Percentiles rank a stretch among this genome's conserved stretches.
These are phyloP conservation scores for Phyllosticta citribraziliensis DNA, from an alignment of 2,329 filamentous ascomycete species.

Conservation along the genomic window DNA sequence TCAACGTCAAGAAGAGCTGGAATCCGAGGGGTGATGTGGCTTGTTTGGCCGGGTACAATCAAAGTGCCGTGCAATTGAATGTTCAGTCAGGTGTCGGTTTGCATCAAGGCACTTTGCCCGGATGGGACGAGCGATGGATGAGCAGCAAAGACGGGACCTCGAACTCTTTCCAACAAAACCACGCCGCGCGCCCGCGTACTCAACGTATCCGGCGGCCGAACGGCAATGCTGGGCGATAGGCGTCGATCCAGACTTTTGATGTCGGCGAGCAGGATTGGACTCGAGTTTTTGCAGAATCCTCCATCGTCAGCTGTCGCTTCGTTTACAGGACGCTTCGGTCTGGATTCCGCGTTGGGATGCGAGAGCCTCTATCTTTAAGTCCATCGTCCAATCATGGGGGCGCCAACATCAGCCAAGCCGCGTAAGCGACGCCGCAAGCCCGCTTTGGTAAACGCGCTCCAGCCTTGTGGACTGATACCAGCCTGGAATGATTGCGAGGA, in stretches of 20 bases:
- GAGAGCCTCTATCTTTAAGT: neutral
- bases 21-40: constrained; percentile 28
- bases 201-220: neutral
- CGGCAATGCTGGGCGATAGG: neutral
- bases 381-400: neutral
- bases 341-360: neutral
- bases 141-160: constrained; percentile 13
- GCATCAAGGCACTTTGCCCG: constrained; percentile 9
- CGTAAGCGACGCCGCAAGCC: neutral
- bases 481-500: neutral
- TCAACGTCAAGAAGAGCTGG: constrained; percentile 23
- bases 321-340: neutral
- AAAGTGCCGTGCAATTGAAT: constrained; percentile 30
- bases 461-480: neutral
- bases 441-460: neutral
- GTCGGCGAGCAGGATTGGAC: neutral
- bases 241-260: neutral
- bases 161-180: neutral
- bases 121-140: constrained; percentile 32
- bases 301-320: neutral
- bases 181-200: neutral
- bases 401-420: neutral
- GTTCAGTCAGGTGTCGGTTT: constrained; percentile 28
- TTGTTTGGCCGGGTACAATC: constrained; percentile 38
- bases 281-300: neutral